Evolutionary conservation across 1,139 yeast genomes (phyloP), one percentile per base, ranked within the genome.

Genomic region (Magnusiomyces magnusii): DNA sequence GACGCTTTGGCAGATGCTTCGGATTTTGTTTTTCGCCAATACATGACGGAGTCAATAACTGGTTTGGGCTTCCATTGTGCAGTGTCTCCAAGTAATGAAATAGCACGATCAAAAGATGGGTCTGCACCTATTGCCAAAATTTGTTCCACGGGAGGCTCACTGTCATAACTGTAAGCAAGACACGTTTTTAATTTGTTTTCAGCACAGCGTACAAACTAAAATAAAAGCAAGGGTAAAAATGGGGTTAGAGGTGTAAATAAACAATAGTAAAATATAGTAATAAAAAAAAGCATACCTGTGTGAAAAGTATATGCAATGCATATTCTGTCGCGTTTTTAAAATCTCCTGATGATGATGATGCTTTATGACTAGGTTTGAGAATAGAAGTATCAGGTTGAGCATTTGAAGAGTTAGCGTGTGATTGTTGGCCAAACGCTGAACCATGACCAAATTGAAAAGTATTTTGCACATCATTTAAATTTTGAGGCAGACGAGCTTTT

Each of bases 1-100:
- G 68, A 84, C 0, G 96, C 95, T 75, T 84, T 78, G 2, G 85
- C 80, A 0, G 96, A 91, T 2, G 88, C 86, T 66, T 92, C 97
- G 34, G 95, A 85, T 70, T 93, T 86, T 3, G 95, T 83, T 71
- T 92, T 90, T 61, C 99, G 80, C 99, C 99, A 93, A 69, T 88
- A 92, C 98, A 95, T 92, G 61, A 93, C 97, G 25, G 96, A 89
- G 71, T 95, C 99, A 53, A 95, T 92, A 2, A 95, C 97, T 0
- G 97, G 96, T 68, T 91, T 92, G 0, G 98, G 98, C 66, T 91
- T 89, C 44, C 86, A 79, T 60, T 91, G 79, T 0, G 99, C 96
- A 49, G 93, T 88, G 69, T 88, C 90, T 1, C 99, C 99, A 62
- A 93, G 76, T 0, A 97, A 86, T 13, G 84, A 83, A 31, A 95